Base-by-base conservation (phyloP, 2,329 filamentous ascomycete species). In the Didymella exigua region DNA sequence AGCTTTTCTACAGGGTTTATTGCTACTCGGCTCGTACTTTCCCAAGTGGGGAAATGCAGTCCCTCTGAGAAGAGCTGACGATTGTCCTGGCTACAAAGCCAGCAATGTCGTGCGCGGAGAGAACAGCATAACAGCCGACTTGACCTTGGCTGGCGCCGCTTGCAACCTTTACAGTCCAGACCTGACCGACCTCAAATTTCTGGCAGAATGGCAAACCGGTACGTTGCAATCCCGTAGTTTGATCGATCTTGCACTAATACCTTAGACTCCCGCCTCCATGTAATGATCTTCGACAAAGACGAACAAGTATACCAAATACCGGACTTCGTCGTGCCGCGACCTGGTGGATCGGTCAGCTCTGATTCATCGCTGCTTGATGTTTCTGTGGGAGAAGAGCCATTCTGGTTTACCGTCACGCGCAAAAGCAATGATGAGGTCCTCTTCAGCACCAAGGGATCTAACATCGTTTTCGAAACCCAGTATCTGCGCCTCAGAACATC, bases 281-380 rank as follows among this genome's bases (percentile, higher is more conserved):
- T 91, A 61, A 83, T 88, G 62, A 89, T 91, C 54, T 84, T 88
- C 58, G 89, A 93, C 70, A 80, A 82, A 9, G 82, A 80, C 30
- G 82, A 89, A 61, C 80, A 85, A 36, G 87, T 89, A 42, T 93
- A 91, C 64, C 89, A 92, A 71, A 83, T 93, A 2, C 89, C 89
- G 2, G 84, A 87, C 16, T 83, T 81, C 8, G 85, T 91, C 16
- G 79, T 92, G n/a, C 81, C 87, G 4, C 84, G 88, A 0, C 87
- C 87, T 0, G 63, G 57, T 7, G 68, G 71, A 4, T 67, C 67
- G 5, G 16, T 49, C 33, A 69, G 61, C 13, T 67, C 70, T 4
- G 60, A 64, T 16, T 64, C 70, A 9, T 79, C 78, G 18, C 75
- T 80, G 26, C 78, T 88, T 44, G 76, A 80, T 36, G 85, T 88